Base-by-base conservation (phyloP, 2,329 filamentous ascomycete genomes). In the Leptographium procerum region DNA sequence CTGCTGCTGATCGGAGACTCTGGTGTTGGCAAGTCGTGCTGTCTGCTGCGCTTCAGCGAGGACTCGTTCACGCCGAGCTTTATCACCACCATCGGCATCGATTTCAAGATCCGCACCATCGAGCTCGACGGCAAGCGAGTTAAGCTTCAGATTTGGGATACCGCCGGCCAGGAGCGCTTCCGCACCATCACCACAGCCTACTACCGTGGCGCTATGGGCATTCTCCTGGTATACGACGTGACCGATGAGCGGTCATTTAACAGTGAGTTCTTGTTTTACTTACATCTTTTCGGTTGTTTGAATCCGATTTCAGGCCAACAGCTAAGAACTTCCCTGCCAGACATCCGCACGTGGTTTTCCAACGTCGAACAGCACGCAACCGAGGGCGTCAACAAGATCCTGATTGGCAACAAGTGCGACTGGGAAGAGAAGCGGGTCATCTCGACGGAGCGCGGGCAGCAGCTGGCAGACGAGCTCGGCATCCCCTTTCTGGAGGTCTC, bases 141-240 rank as follows among this genome's bases (percentile, higher is more conserved):
- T 69, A 99, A 99, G 82, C 78, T 99, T 71, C 94, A 99, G 79
- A 99, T 99, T 76, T 99, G 94, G 94, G 94, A 99, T 71, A 99
- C 94, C 29, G 94, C 94, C 57, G 94, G 94, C 58, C 94, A 99
- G 75, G 94, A 99, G 77, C 88, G 94, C 62, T 99, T 99, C 83
- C 85, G 94, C 65, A 99, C 94, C 64, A 99, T 99, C 77, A 99
- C 94, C 57, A 97, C 94, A 53, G 92, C 94, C 65, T 99, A 99
- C 78, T 99, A 99, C 76, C 84, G 94, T 70, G 94, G 94, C 68
- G 94, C 94, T 65, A 97, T 97, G 92, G 94, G 94, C 61, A 97
- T 97, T 66, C 78, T 97, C 71, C 81, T 99, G 64, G 92, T 97
- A 57, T 99, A 99, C 76, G 94, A 99, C 76, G 94, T 99, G 68